Base-by-base conservation (phyloP, 129 eudicot genomes). In the Flaveria bidentis region DNA sequence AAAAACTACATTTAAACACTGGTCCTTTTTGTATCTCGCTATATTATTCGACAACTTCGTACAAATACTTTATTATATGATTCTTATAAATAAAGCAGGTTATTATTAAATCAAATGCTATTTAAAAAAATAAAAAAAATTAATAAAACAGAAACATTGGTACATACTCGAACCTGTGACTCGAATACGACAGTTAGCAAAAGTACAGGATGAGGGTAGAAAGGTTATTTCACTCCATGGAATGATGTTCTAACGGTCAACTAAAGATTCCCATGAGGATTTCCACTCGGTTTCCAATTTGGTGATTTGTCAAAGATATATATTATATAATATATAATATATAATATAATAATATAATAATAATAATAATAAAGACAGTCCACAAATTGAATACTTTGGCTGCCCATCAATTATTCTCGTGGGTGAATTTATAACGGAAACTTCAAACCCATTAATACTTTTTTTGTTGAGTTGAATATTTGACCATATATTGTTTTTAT, bases 171-270 rank as follows among this genome's bases (percentile, higher is more conserved):
- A 4, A 53, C 25, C 25, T 22, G 60, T 53, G 60, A 17, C 23
- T n/a, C 60, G 60, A 61, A 13, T 13, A 61, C 67, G 42, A 26
- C 44, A 26, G 14, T 6, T 66, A 3, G 41, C 17, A 65, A 65
- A 33, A 64, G 46, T n/a, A 49, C 25, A 44, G 18, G 15, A 20
- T 6, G 42, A 57, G 67, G 67, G 67, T 62, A 62, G 2, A 58
- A 62, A 62, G 20, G 67, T 62, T 28, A 62, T 62, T 62, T 28
- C 22, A 62, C 10, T 14, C 46, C 69, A 30, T 61, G 9, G 60
- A 52, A 52, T n/a, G 9, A 15, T 63, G 20, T 15, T 36, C 2
- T 61, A 86, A 86, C 82, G 86, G 87, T 80, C 88, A 56, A 69
- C 60, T 76, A 51, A 74, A 30, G 66, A 75, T 69, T 63, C 76